Base-by-base conservation (phyloP, 805 yeast species). In the Metschnikowia cubensis region DNA sequence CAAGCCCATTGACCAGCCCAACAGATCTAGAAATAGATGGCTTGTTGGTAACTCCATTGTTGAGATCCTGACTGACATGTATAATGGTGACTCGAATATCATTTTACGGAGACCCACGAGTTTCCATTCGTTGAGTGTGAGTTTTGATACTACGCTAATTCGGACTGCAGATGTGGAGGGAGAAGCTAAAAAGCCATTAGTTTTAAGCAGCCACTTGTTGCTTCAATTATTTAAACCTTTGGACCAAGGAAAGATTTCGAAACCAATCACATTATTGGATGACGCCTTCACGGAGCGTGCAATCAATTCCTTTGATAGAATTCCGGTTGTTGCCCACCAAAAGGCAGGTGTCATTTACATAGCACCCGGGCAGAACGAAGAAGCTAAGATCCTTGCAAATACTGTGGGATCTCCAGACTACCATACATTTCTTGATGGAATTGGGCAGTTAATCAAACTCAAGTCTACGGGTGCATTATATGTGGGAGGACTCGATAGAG, bases 401-500 rank as follows among this genome's bases (percentile, higher is more conserved):
- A 65, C 71, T 36, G 69, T 71, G 20, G 96, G 96, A 0, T 86
- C 95, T 0, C 54, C 60, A 6, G 76, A 74, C 8, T 89, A 86
- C 62, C 80, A 84, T 31, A 62, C 68, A 29, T 87, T 89, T 54
- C 59, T 89, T 36, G 65, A 71, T 4, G 68, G 73, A 1, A 64
- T 89, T 51, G 96, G 96, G 0, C 61, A 67, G 6, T 64, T 85
- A 49, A 76, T 86, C n/a, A 66, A 74, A 47, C 71, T 89, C 45
- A 78, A 78, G 51, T 78, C 74, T 6, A 71, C 76, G 36, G 70
- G 75, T n/a, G 20, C 31, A 10, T 80, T 82, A 50, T 79, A 77
- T 51, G 82, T 82, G 17, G 97, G 96, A 10, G 96, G 96, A 0
- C 72, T 89, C 31, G 96, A 89, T 58, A 82, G 82, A 0, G 84